Percentiles rank a stretch among this genome's conserved stretches.
These are phyloP conservation scores for Nitzschia sp. DNA, from an alignment of 108 stramenopile species.

Conservation along the genomic window DNA sequence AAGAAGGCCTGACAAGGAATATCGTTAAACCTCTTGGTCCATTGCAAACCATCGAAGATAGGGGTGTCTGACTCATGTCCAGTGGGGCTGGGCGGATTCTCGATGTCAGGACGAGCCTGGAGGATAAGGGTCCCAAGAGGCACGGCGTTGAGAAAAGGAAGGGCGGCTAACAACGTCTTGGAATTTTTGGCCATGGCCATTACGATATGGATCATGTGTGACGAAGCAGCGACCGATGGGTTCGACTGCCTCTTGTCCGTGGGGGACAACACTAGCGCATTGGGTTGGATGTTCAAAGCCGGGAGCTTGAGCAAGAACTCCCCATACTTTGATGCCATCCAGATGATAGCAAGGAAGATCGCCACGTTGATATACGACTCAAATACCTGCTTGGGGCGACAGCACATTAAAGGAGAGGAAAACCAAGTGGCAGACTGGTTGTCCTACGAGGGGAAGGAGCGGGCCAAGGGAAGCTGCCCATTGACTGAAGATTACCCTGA, in stretches of 20 bases:
- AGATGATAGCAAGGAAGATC: background rate
- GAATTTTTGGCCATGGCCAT: conserved; percentile 6
- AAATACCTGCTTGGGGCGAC: background rate
- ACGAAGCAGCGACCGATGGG: background rate
- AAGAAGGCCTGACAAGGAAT: background rate
- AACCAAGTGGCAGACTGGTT: background rate
- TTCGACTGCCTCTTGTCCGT: background rate
- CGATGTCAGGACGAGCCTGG: background rate
- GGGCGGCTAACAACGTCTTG: background rate
- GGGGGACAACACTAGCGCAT: background rate
- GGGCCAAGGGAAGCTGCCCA: background rate
- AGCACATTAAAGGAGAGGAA: background rate
- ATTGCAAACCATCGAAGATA: background rate
- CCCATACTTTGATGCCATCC: background rate
- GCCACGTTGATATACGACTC: background rate
- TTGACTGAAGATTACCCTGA: background rate
- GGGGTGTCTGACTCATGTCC: background rate
- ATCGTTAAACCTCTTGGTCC: background rate
- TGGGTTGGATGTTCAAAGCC: background rate
- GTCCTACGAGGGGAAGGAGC: background rate
- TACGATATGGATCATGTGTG: background rate
- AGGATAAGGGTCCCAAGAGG: background rate
- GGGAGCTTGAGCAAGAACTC: background rate
- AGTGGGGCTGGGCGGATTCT: background rate
- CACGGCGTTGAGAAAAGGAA: background rate